A percentile compares a stretch with the other conserved stretches of the same genome.
Conservation (phyloP, 2,329 filamentous ascomycete genomes). For the Epicoccum nigrum region DNA sequence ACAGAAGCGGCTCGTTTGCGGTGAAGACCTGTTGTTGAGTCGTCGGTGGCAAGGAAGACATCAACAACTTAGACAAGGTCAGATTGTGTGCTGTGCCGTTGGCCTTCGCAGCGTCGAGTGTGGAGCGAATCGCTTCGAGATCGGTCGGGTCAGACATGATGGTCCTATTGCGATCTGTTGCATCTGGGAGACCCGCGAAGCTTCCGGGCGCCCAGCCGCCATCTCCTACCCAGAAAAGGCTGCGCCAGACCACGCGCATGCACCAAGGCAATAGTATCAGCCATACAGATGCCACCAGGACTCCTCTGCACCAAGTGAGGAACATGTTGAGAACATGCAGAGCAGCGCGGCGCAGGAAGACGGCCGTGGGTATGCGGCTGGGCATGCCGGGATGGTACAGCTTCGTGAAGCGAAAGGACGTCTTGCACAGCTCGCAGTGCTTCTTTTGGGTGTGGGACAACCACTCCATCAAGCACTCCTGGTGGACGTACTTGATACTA, state of each 20-base stretch:
- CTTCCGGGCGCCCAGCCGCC: constrained; percentile 66
- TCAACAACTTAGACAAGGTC: constrained; percentile 39
- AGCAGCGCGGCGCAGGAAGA: constrained; percentile 80
- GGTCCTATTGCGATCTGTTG: constrained; percentile 1
- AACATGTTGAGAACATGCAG: constrained; percentile 75
- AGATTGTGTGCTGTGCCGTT: constrained; percentile 24
- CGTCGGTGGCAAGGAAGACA: constrained; percentile 49
- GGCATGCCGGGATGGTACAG: constrained; percentile 97
- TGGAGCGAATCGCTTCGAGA: constrained; percentile 26
- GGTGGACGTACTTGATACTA: constrained; percentile 98
- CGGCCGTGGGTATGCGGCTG: constrained; percentile 73
- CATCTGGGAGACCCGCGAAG: constrained; percentile 28
- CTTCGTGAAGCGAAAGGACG: constrained; percentile 96
- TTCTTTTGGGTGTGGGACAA: constrained; percentile 98
- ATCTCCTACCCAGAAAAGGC: constrained; percentile 93
- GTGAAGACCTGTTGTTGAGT: constrained; percentile 46
- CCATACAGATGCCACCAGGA: constrained; percentile 86
- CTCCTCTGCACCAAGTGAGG: constrained; percentile 77
- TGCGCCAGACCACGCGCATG: constrained; percentile 90
- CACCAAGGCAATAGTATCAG: constrained; percentile 85
- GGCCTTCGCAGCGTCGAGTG: constrained; percentile 27
- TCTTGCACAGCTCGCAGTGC: constrained; percentile 99
- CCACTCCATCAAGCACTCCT: constrained; percentile 99
- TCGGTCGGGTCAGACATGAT: constrained; percentile 17
- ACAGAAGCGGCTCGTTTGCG: constrained; percentile 53